Base-by-base conservation (phyloP, 2,329 filamentous ascomycete genomes). In the Ascochyta pisi region DNA sequence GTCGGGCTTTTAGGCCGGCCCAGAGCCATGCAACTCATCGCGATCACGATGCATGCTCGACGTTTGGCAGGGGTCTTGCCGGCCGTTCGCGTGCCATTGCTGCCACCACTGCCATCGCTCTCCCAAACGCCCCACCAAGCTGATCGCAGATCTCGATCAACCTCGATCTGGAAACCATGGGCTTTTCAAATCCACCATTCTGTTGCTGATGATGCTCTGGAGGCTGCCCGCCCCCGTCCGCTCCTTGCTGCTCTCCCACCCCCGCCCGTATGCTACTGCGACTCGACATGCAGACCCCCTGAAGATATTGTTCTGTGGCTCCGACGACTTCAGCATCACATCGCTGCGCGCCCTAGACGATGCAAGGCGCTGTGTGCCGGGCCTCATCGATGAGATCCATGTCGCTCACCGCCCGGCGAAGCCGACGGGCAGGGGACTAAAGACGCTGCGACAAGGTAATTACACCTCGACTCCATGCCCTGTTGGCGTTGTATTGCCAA, bases 231-330 rank as follows among this genome's bases (percentile, higher is more conserved):
- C 48, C 49, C 44, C 65, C 26, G 54, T 69, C 53, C 69, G 64
- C 62, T 65, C 63, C 9, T 54, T 67, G 23, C 5, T 58, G 4
- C 26, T 49, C 7, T 15, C 55, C 13, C 16, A 49, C 53, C 19
- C 12, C 3, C 6, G n/a, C 2, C 19, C 42, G 1, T 23, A 26
- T 4, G 22, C 39, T 1, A 7, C 19, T 26, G 50, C 56, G n/a
- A 10, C 49, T 13, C 40, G 29, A 15, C 24, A 16, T 15, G 22
- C 56, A 12, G 70, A 82, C 15, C 90, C 91, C 3, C 81, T 99
- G 29, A 84, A 88, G 31, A 92, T 99, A 50, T 83, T 99, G 4
- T 99, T 97, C 77, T 98, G 93, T 77, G 95, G 95, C 60, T 95
- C 94, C 3, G 95, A 99, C 75, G 83, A 87, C 2, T 96, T 98